Percentiles rank a stretch among this genome's conserved stretches.
Conservation (phyloP, 495 filamentous ascomycete genomes). For the Hypoxylon intermedium region DNA sequence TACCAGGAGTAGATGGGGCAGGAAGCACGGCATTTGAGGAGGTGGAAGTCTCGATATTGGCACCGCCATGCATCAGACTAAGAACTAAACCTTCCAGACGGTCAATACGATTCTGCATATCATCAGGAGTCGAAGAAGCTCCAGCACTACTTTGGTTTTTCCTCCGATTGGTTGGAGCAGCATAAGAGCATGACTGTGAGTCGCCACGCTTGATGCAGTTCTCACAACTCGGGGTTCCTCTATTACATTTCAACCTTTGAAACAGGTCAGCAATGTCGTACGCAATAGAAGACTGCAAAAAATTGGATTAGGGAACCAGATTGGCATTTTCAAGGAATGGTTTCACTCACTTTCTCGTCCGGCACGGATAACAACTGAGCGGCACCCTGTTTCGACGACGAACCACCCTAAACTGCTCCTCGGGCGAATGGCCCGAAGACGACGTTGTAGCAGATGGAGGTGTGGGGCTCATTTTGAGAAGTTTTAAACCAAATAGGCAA, state of each 20-base stretch:
- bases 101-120: constrained; percentile 99
- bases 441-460: constrained; percentile 88
- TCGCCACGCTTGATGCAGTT: constrained; percentile 93
- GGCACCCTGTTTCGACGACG: constrained; percentile 94
- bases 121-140: constrained; percentile 76
- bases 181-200: constrained; percentile 86
- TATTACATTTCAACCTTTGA: constrained; percentile 81
- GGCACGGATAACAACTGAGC: constrained; percentile 90
- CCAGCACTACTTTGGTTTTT: constrained; percentile 67
- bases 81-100: constrained; percentile 93
- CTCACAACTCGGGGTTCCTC: constrained; percentile 82
- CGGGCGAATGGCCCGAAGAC: constrained; percentile 77
- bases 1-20: constrained; percentile 67
- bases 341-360: constrained; percentile 85
- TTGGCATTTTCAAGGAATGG: constrained; percentile 22
- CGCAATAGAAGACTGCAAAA: constrained; percentile 24
- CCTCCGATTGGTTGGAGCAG: constrained; percentile 75
- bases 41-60: constrained; percentile 51
- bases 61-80: constrained; percentile 93
- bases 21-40: constrained; percentile 65
- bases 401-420: constrained; percentile 85
- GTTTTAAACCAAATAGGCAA: constrained; percentile 18
- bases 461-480: constrained; percentile 76
- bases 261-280: constrained; percentile 35
- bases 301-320: constrained; percentile 38